Evolutionary conservation across 495 filamentous ascomycete genomes (phyloP).

Genomic region (Neurospora discreta): DNA sequence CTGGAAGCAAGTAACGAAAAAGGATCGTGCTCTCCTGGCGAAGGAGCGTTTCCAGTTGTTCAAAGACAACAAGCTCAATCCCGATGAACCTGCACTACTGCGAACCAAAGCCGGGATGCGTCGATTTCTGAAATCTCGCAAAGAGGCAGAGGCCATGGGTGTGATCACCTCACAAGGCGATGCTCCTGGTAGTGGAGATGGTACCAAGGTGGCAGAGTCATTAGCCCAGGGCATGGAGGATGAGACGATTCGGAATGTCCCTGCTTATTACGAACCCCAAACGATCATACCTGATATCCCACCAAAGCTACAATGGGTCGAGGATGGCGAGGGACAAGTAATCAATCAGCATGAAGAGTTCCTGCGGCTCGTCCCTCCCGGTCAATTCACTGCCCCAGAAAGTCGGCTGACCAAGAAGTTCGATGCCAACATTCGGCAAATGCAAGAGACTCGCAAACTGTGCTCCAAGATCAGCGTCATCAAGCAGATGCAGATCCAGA

Average conservation of each 20-base stretch:
- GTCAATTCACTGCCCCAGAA: constrained; percentile 66
- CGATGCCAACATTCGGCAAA: constrained; percentile 82
- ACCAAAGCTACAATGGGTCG: constrained; percentile 66
- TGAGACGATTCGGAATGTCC: constrained; percentile 65
- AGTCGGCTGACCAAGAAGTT: constrained; percentile 69
- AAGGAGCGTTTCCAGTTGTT: constrained; percentile 73
- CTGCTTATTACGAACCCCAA: constrained; percentile 88
- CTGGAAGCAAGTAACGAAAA: constrained; percentile 98
- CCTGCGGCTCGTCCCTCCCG: constrained; percentile 58
- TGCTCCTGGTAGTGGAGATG: constrained; percentile 29
- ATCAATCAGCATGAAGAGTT: constrained; percentile 77
- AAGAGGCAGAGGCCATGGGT: constrained; percentile 42
- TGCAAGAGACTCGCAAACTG: constrained; percentile 94
- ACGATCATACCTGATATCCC: constrained; percentile 77
- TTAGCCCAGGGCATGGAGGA: constrained; percentile 87
- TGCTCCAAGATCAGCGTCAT: constrained; percentile 93
- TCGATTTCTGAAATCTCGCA: constrained; percentile 66
- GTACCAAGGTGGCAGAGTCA: constrained; percentile 47
- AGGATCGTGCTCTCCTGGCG: constrained; percentile 80
- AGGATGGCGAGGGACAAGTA: constrained; percentile 76
- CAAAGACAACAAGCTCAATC: constrained; percentile 68
- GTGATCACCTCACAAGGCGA: constrained; percentile 31
- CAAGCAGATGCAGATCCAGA: constrained; percentile 98
- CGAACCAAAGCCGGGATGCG: constrained; percentile 57
- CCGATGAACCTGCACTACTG: constrained; percentile 77